Conservation (phyloP, 2,329 filamentous ascomycete species). For the Penicillium griseofulvum region DNA sequence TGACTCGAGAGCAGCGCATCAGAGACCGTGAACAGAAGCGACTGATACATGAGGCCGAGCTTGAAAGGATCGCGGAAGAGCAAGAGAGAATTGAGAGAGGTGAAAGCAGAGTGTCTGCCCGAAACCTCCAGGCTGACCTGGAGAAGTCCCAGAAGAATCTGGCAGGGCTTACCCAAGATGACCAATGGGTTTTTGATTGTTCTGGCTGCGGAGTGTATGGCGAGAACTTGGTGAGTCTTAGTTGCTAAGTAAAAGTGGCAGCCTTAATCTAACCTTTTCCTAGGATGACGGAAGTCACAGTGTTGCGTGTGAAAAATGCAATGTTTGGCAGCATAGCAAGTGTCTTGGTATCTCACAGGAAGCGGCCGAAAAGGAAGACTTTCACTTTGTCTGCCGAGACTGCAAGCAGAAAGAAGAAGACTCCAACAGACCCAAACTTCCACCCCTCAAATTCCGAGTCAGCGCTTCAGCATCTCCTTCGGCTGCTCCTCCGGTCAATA, state of each 20-base stretch:
- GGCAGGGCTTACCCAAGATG: conserved; percentile 69
- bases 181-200: conserved; percentile 94
- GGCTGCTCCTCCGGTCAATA: conserved; percentile 19
- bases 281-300: conserved; percentile 90
- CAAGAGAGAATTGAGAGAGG: conserved; percentile 59
- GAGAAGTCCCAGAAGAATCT: conserved; percentile 75
- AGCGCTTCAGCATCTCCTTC: conserved; percentile 51
- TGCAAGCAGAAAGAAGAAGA: conserved; percentile 70
- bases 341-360: conserved; percentile 77
- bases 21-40: conserved; percentile 83
- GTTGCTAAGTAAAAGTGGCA: background rate
- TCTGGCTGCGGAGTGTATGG: conserved; percentile 82
- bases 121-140: conserved; percentile 77
- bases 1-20: conserved; percentile 80
- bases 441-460: conserved; percentile 58
- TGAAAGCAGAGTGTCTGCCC: conserved; percentile 67
- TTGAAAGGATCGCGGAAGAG: conserved; percentile 74
- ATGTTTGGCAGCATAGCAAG: conserved; percentile 94
- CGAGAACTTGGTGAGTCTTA: conserved; percentile 62
- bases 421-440: conserved; percentile 60
- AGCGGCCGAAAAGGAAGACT: conserved; percentile 80
- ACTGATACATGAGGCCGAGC: conserved; percentile 77
- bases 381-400: conserved; percentile 78
- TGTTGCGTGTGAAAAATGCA: conserved; percentile 89
- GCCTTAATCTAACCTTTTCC: conserved; percentile 20